Evolutionary conservation across 768 basidiomycete genomes (phyloP).

Genomic region (Suillus placidus): DNA sequence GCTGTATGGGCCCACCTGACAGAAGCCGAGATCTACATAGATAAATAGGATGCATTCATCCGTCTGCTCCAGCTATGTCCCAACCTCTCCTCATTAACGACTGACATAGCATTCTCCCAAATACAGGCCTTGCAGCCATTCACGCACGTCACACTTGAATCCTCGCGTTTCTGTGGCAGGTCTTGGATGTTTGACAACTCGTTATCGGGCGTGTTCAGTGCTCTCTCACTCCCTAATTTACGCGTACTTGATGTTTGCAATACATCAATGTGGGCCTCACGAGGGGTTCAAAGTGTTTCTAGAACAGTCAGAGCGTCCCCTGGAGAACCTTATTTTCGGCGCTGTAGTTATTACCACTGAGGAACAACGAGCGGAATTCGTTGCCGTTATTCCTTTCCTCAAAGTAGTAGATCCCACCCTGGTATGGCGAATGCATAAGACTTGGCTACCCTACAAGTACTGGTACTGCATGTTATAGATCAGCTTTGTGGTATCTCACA

Average conservation of each 20-base stretch:
- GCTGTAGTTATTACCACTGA: slow-evolving; percentile 15
- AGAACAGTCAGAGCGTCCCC: slow-evolving; percentile 23
- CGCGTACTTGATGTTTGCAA: slow-evolving; percentile 14
- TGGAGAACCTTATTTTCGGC: slow-evolving; percentile 24
- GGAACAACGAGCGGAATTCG: slow-evolving; percentile 16
- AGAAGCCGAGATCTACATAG: slow-evolving; percentile 10
- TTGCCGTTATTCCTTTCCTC: slow-evolving; percentile 22
- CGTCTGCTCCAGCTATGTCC: slow-evolving; percentile 22
- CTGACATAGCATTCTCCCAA: not conserved
- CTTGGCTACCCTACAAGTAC: not conserved
- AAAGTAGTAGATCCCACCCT: not conserved
- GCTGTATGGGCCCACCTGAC: slow-evolving; percentile 25
- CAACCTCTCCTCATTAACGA: slow-evolving; percentile 10
- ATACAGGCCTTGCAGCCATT: not conserved
- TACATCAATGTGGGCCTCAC: slow-evolving; percentile 20
- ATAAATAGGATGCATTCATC: slow-evolving; percentile 8
- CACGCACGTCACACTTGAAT: not conserved
- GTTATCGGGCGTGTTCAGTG: slow-evolving; percentile 12
- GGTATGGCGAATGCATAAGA: not conserved
- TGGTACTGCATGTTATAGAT: not conserved
- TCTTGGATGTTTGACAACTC: not conserved
- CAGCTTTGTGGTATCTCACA: no score
- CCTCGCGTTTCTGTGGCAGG: not conserved
- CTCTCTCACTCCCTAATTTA: slow-evolving; percentile 21
- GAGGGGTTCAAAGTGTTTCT: slow-evolving; percentile 20